A percentile compares a stretch with the other conserved stretches of the same genome.
Conservation (phyloP, 345 rosid genomes). For the Passiflora organensis region DNA sequence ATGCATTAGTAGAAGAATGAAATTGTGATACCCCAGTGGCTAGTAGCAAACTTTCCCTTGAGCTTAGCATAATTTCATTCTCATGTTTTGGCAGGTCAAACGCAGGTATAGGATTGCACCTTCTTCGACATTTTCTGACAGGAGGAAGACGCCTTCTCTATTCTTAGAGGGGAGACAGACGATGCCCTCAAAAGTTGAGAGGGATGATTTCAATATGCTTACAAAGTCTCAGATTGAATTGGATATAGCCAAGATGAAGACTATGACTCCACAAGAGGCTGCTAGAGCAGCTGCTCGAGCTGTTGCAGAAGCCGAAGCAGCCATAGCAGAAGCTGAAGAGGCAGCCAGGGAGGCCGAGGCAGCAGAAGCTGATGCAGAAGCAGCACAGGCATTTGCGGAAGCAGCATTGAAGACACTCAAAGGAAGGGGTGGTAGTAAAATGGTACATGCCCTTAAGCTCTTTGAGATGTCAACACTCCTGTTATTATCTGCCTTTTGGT, state of each 20-base stretch:
- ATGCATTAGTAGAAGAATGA: too few species aligned
- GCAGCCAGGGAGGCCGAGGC: constrained; percentile 94
- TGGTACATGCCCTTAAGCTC: constrained; percentile 13
- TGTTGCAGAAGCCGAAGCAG: constrained; percentile 92
- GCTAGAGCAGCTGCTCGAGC: constrained; percentile 82
- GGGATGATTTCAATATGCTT: constrained; percentile 43
- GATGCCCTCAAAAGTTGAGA: constrained; percentile 44
- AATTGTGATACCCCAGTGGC: too few species aligned
- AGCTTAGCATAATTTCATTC: too few species aligned
- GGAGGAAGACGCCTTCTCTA: constrained; percentile 40
- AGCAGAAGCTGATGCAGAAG: constrained; percentile 95
- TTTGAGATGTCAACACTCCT: not conserved
- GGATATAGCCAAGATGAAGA: constrained; percentile 80
- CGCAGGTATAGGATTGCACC: constrained; percentile 81
- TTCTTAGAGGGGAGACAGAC: constrained; percentile 41
- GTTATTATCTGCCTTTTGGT: not conserved
- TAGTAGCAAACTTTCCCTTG: too few species aligned
- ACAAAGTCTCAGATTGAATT: constrained; percentile 69
- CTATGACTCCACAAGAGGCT: constrained; percentile 78
- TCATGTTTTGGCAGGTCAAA: constrained; percentile 58
- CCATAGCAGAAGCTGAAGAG: constrained; percentile 86
- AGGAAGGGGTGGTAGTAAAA: constrained; percentile 42
- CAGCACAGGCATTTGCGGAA: constrained; percentile 84
- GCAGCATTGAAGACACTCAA: constrained; percentile 71
- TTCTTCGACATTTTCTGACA: constrained; percentile 40